Evolutionary conservation across 1,284 basidiomycete species (phyloP).

Genomic region (Uromyces viciae-fabae): DNA sequence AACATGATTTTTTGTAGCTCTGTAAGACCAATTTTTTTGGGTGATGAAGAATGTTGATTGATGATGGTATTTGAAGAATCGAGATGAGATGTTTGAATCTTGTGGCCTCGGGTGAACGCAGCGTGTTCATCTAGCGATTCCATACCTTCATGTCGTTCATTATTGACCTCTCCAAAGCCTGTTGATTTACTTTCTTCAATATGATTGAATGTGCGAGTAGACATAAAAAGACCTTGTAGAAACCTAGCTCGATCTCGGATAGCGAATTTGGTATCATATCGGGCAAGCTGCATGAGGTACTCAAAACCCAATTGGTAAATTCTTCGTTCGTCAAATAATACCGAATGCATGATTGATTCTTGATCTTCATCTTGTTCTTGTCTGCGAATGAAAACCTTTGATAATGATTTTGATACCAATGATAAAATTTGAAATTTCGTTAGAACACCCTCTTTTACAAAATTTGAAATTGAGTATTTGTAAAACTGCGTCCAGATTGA

Average conservation of each 20-base stretch:
- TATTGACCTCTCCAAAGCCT: background rate
- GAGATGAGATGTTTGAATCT: slow-evolving; percentile 2
- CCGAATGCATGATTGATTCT: slow-evolving; percentile 51
- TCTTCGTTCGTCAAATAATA: slow-evolving; percentile 48
- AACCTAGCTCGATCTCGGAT: slow-evolving; percentile 81
- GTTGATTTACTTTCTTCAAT: background rate
- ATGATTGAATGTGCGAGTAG: slow-evolving; percentile 7
- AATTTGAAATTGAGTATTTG: slow-evolving; percentile 33
- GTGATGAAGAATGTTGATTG: background rate
- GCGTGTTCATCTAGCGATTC: slow-evolving; percentile 5
- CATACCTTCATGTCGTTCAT: slow-evolving; percentile 14
- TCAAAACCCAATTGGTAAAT: slow-evolving; percentile 43
- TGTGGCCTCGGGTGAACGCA: slow-evolving; percentile 29
- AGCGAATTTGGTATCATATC: slow-evolving; percentile 80
- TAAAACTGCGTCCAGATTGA: slow-evolving; percentile 26
- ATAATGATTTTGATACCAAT: slow-evolving; percentile 17
- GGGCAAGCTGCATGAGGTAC: slow-evolving; percentile 61
- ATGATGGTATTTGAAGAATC: background rate
- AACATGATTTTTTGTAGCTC: slow-evolving; percentile 34
- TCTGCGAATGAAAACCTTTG: slow-evolving; percentile 68
- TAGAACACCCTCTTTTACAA: slow-evolving; percentile 31
- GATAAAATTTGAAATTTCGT: slow-evolving; percentile 26
- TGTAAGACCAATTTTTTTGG: slow-evolving; percentile 13
- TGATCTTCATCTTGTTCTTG: slow-evolving; percentile 54
- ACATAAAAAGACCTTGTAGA: slow-evolving; percentile 62